Conservation (phyloP, 441 rosid species). For the Erodium texanum region DNA sequence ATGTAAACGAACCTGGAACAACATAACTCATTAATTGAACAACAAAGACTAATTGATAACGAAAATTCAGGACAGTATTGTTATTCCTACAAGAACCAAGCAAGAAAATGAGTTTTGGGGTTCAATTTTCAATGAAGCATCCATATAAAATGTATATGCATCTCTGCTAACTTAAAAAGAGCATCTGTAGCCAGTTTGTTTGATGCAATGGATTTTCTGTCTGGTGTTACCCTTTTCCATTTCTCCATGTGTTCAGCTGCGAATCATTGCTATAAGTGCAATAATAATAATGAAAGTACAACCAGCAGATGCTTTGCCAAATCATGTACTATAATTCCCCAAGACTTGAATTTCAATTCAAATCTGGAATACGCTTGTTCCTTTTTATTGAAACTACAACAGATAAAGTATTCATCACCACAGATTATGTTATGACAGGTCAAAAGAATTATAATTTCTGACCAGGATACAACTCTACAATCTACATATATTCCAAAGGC, state of each 20-base stretch:
- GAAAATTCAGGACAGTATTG: not conserved
- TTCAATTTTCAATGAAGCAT: not conserved
- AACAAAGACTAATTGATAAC: not conserved
- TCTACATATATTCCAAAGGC: not conserved
- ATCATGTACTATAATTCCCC: not conserved
- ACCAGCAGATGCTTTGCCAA: not conserved
- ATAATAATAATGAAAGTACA: not conserved
- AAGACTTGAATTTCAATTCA: not conserved
- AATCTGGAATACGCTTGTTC: not conserved
- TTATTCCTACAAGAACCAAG: not conserved
- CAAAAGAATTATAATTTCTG: not conserved
- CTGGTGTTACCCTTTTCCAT: not conserved
- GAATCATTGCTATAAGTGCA: not conserved
- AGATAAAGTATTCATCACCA: not conserved
- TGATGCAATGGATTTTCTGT: not conserved
- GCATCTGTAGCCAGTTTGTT: not conserved
- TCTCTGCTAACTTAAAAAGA: not conserved
- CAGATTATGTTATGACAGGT: not conserved
- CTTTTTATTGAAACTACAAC: not conserved
- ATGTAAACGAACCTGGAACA: conserved; percentile 80
- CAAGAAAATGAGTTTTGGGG: not conserved
- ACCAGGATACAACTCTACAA: not conserved
- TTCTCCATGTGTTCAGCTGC: not conserved
- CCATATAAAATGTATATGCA: not conserved
- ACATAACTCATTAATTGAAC: conserved; percentile 14